Percentiles rank a stretch among this genome's conserved stretches.
Evolutionary conservation across 2,329 filamentous ascomycete genomes (phyloP).

Genomic region (Colletotrichum incanum): DNA sequence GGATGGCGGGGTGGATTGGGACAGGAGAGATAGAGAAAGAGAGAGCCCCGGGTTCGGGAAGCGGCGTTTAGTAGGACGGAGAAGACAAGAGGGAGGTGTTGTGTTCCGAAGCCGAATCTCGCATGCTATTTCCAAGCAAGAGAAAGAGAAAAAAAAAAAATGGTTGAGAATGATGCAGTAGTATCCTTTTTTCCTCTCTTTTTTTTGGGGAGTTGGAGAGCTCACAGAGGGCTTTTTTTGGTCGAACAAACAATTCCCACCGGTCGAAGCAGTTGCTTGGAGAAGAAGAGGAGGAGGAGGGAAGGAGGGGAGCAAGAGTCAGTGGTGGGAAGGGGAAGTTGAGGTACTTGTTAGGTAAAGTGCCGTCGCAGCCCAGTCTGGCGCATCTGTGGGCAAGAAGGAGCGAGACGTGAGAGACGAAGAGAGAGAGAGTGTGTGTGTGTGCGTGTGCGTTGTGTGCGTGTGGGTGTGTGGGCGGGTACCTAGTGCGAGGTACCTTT

Average conservation of each 20-base stretch:
- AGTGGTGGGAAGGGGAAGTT: slow-evolving; percentile 40
- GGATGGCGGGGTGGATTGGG: slow-evolving; percentile 43
- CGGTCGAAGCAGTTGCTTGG: slow-evolving; percentile 43
- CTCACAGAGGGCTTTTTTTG: slow-evolving; percentile 25
- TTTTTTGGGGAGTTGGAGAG: background rate
- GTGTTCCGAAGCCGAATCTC: slow-evolving; percentile 39
- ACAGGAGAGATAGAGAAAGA: slow-evolving; percentile 11
- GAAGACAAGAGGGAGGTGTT: slow-evolving; percentile 35
- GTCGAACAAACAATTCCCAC: slow-evolving; percentile 43
- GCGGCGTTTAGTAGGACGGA: slow-evolving; percentile 34
- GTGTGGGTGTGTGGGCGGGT: slow-evolving; percentile 34
- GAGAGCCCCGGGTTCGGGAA: slow-evolving; percentile 31
- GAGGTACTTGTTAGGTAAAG: slow-evolving; percentile 43
- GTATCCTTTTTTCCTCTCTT: background rate
- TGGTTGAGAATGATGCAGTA: background rate
- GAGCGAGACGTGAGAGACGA: slow-evolving; percentile 18
- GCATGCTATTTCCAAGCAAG: slow-evolving; percentile 37
- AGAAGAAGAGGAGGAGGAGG: slow-evolving; percentile 26
- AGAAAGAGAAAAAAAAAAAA: slow-evolving; percentile 19
- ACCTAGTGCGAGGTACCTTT: slow-evolving; percentile 35
- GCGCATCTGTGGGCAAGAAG: slow-evolving; percentile 35
- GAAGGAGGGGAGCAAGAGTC: slow-evolving; percentile 28
- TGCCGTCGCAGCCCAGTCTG: slow-evolving; percentile 38
- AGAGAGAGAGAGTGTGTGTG: background rate
- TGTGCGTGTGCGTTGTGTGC: slow-evolving; percentile 3